Conservation (phyloP, 805 yeast species). For the Sugiyamaella americana region DNA sequence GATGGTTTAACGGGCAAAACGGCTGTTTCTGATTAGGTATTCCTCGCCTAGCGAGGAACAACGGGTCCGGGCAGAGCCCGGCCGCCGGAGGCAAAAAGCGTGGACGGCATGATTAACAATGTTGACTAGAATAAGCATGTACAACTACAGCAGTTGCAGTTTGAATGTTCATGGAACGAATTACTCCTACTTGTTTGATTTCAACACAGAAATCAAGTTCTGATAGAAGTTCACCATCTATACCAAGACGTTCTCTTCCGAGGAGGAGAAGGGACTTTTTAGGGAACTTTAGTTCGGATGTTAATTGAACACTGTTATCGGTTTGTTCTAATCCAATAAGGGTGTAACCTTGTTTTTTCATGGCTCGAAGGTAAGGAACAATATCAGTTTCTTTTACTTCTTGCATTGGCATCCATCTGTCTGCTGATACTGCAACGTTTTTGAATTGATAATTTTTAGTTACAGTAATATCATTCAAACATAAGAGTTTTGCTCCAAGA, state of each 20-base stretch:
- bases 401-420: slow-evolving; percentile 88
- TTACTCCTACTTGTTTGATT: slow-evolving; percentile 85
- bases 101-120: slow-evolving; percentile 42
- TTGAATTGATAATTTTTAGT: slow-evolving; percentile 65
- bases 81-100: too few relatives aligned
- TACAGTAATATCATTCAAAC: slow-evolving; percentile 65
- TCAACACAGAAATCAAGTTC: slow-evolving; percentile 84
- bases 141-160: slow-evolving; percentile 94
- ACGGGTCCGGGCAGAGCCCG: too few relatives aligned
- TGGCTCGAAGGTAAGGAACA: slow-evolving; percentile 47
- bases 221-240: slow-evolving; percentile 77
- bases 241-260: slow-evolving; percentile 87
- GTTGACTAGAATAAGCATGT: slow-evolving; percentile 76
- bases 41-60: too few relatives aligned
- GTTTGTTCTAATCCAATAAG: slow-evolving; percentile 91
- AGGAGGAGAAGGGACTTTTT: slow-evolving; percentile 67
- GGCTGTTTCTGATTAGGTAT: too few relatives aligned
- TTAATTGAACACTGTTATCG: slow-evolving; percentile 72
- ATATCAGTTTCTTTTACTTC: slow-evolving; percentile 63
- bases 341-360: slow-evolving; percentile 73
- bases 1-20: too few relatives aligned
- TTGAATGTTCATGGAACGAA: slow-evolving; percentile 93
- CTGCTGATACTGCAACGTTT: slow-evolving; percentile 90
- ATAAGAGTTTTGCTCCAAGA: slow-evolving; percentile 77
- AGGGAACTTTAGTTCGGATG: slow-evolving; percentile 64